phyloP scores from a whole-genome alignment of 2,329 filamentous ascomycete genomes.

The Aspergillus sp. region DNA sequence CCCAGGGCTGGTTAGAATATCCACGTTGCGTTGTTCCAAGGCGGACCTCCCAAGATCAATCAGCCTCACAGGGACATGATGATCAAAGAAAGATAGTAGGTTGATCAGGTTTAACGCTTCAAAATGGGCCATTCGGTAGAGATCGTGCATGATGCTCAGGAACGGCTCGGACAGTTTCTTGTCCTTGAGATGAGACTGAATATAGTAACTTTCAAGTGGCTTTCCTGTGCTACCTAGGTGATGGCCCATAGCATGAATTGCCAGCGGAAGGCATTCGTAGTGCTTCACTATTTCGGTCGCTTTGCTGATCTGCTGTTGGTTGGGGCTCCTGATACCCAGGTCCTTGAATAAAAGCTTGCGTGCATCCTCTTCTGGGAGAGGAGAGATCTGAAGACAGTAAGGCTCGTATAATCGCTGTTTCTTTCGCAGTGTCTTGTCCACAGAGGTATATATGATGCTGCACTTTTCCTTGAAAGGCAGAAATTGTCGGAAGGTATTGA shows the following conservation, averaged over 20 bases:
- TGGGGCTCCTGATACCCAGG: slow-evolving; percentile 59
- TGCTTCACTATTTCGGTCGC: slow-evolving; percentile 64
- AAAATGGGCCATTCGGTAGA: slow-evolving; percentile 38
- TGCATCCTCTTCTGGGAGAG: slow-evolving; percentile 57
- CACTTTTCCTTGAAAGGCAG: slow-evolving; percentile 64
- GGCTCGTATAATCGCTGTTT: slow-evolving; percentile 61
- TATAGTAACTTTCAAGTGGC: slow-evolving; percentile 58
- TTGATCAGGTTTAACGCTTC: slow-evolving; percentile 66
- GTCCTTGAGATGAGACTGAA: slow-evolving; percentile 56
- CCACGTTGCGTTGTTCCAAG: slow-evolving; percentile 31
- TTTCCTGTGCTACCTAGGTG: slow-evolving; percentile 61
- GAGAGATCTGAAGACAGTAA: slow-evolving; percentile 56
- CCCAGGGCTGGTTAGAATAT: slow-evolving; percentile 39
- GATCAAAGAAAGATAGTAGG: slow-evolving; percentile 64
- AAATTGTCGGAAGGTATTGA: slow-evolving; percentile 54
- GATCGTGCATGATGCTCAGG: slow-evolving; percentile 49
- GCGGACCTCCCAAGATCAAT: slow-evolving; percentile 52
- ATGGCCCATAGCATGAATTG: slow-evolving; percentile 65
- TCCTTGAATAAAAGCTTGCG: slow-evolving; percentile 62
- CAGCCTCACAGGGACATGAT: slow-evolving; percentile 66
- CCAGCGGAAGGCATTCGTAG: slow-evolving; percentile 65
- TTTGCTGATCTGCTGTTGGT: slow-evolving; percentile 54
- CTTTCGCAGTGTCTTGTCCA: slow-evolving; percentile 57
- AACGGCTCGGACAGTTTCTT: slow-evolving; percentile 54
- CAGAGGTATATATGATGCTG: slow-evolving; percentile 67